Evolutionary conservation across 208 protist species (phyloP).

Genomic region (Novymonas esmeraldas): DNA sequence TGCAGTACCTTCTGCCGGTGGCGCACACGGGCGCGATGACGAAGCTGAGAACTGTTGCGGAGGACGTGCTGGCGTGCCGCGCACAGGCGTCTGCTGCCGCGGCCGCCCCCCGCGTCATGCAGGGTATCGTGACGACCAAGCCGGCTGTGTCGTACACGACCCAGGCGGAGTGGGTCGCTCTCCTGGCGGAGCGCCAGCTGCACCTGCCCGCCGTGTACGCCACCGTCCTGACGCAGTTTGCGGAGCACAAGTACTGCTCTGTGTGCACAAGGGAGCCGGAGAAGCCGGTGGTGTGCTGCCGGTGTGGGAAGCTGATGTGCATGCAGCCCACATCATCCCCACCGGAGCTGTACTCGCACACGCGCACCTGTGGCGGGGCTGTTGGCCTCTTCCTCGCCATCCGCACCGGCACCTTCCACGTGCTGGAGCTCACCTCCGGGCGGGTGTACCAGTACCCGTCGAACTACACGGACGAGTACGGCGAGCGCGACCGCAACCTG

Average conservation of each 20-base stretch:
- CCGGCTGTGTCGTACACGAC: slow-evolving; percentile 19
- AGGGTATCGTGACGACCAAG: background rate
- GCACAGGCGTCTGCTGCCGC: background rate
- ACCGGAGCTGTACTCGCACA: slow-evolving; percentile 64
- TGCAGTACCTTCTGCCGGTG: slow-evolving; percentile 49
- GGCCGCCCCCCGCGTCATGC: background rate
- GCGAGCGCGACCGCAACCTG: slow-evolving; percentile 41
- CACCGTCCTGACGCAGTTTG: slow-evolving; percentile 36
- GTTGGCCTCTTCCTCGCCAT: slow-evolving; percentile 64
- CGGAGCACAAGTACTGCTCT: slow-evolving; percentile 22
- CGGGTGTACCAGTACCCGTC: slow-evolving; percentile 31
- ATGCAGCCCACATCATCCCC: slow-evolving; percentile 12
- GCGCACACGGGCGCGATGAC: slow-evolving; percentile 6
- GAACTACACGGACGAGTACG: slow-evolving; percentile 79
- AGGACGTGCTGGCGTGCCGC: background rate
- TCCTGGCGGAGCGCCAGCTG: slow-evolving; percentile 43
- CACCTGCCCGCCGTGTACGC: slow-evolving; percentile 51
- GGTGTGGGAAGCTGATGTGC: slow-evolving; percentile 57
- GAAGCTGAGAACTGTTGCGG: slow-evolving; percentile 14
- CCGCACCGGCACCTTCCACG: slow-evolving; percentile 32
- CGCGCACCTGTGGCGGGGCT: slow-evolving; percentile 48
- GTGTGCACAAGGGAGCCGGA: slow-evolving; percentile 32
- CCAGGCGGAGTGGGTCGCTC: slow-evolving; percentile 30
- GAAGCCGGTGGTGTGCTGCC: slow-evolving; percentile 57
- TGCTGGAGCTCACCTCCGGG: slow-evolving; percentile 49